Evolutionary conservation across 2,329 filamentous ascomycete genomes (phyloP).

Genomic region (Chlorencoelia australis): DNA sequence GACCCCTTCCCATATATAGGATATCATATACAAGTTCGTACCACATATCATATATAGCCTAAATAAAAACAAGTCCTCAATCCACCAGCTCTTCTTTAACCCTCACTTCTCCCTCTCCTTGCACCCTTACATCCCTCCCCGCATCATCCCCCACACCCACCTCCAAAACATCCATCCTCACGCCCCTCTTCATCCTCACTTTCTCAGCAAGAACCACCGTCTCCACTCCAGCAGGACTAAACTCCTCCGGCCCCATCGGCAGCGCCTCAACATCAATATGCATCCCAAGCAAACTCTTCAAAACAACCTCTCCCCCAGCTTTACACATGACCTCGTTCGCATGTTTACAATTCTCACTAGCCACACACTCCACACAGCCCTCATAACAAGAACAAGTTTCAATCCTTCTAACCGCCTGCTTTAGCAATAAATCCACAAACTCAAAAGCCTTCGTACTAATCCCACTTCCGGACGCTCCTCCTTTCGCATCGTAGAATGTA

Average conservation of each 20-base stretch:
- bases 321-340: constrained; percentile 91
- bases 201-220: constrained; percentile 61
- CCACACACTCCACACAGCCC: constrained; percentile 86
- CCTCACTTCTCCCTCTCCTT: constrained; percentile 15
- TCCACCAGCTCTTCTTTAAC: constrained; percentile 25
- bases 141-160: no score
- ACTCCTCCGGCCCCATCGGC: constrained; percentile 73
- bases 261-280: constrained; percentile 76
- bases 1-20: no score
- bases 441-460: constrained; percentile 92
- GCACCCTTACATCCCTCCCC: no score
- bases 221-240: constrained; percentile 63
- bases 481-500: constrained; percentile 93
- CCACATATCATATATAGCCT: no score
- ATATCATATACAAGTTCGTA: no score
- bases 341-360: constrained; percentile 73
- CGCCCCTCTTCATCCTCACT: constrained; percentile 19
- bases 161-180: constrained; percentile 20
- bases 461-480: constrained; percentile 70
- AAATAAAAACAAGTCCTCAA: no score
- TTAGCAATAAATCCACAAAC: constrained; percentile 70
- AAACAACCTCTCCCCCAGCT: constrained; percentile 70
- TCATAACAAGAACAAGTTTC: constrained; percentile 65
- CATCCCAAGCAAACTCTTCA: constrained; percentile 64
- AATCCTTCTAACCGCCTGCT: constrained; percentile 66